Conservation (phyloP, 352 stramenopile species). For the Phytophthora macrochlamydospora region DNA sequence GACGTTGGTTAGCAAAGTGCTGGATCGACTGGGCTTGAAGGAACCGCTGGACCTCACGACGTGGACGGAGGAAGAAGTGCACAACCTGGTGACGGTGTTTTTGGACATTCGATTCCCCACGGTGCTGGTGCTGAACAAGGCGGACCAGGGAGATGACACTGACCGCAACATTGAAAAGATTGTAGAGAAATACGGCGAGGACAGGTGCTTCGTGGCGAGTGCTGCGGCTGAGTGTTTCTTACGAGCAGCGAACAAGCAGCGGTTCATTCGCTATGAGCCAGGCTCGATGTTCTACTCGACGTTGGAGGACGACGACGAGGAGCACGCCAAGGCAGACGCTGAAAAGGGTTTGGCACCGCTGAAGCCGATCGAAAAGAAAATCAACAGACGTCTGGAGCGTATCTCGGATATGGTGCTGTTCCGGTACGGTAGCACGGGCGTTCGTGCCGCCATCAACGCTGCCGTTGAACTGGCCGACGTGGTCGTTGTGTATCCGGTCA, state of each 20-base stretch:
- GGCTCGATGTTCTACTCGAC: conserved; percentile 89
- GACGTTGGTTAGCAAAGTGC: conserved; percentile 72
- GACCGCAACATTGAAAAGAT: conserved; percentile 90
- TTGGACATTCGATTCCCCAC: conserved; percentile 84
- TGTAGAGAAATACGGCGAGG: conserved; percentile 87
- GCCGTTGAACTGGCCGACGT: conserved; percentile 84
- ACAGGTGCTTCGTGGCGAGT: conserved; percentile 87
- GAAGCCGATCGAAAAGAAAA: conserved; percentile 80
- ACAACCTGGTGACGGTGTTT: conserved; percentile 80
- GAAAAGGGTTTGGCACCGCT: conserved; percentile 43
- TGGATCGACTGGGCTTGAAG: conserved; percentile 66
- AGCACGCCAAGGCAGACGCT: conserved; percentile 27
- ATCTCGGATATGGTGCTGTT: conserved; percentile 93
- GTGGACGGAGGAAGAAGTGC: conserved; percentile 71
- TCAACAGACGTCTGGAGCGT: conserved; percentile 78
- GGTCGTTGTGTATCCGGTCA: conserved; percentile 86
- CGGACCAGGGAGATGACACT: conserved; percentile 83
- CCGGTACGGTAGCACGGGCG: conserved; percentile 85
- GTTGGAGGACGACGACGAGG: conserved; percentile 60
- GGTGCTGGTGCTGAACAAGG: conserved; percentile 90
- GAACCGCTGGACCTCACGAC: conserved; percentile 64
- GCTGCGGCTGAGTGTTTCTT: conserved; percentile 87
- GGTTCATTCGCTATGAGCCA: conserved; percentile 85
- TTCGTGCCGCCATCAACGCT: conserved; percentile 86
- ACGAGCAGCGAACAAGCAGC: conserved; percentile 72